phyloP scores from a whole-genome alignment of 257 asterid genomes.

The Solanum boliviense region DNA sequence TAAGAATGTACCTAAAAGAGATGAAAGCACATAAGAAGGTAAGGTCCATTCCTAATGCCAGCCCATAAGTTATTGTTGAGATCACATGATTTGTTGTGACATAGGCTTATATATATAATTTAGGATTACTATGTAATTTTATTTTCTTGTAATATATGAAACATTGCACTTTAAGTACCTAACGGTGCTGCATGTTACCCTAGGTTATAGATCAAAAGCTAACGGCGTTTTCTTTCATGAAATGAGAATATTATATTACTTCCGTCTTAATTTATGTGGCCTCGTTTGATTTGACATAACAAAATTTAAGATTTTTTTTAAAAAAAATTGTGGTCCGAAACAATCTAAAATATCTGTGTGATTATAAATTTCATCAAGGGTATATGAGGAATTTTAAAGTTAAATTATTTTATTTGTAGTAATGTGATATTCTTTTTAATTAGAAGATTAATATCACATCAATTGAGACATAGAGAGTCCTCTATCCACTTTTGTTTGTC shows the following conservation, averaged over 20 bases:
- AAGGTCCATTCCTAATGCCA: background rate
- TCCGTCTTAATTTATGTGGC: background rate
- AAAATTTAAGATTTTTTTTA: background rate
- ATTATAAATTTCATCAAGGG: background rate
- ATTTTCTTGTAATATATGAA: background rate
- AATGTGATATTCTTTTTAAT: background rate
- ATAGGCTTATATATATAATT: background rate
- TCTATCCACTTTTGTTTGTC: background rate
- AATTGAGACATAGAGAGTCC: background rate
- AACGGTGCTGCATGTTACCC: background rate
- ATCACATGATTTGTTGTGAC: background rate
- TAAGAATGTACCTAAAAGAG: background rate
- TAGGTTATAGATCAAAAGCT: background rate
- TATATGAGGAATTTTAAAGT: background rate
- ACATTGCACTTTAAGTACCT: background rate
- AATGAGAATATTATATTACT: background rate
- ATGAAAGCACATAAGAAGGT: background rate
- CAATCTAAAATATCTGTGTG: background rate
- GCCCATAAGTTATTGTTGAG: background rate
- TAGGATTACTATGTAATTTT: background rate
- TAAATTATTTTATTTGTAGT: background rate
- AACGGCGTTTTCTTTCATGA: background rate
- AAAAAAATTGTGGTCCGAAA: background rate
- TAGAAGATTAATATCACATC: background rate
- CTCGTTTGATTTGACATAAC: background rate